Conservation (phyloP, 495 filamentous ascomycete genomes). For the Penicillium maclennaniae region DNA sequence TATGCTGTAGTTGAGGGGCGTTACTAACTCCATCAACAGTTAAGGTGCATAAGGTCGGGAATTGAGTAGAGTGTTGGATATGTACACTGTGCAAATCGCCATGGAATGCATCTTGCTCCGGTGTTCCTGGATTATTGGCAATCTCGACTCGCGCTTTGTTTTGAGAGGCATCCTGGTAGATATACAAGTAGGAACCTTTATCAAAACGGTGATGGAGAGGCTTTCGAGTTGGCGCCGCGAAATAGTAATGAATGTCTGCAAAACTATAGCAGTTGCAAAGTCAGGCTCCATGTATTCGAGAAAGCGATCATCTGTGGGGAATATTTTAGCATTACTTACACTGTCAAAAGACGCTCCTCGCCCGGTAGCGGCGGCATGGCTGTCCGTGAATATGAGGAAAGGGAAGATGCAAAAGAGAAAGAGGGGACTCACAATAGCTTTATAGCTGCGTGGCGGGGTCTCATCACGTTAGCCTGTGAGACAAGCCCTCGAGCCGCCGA, state of each 20-base stretch:
- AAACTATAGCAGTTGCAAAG: constrained; percentile 52
- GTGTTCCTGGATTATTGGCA: constrained; percentile 79
- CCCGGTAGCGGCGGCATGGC: constrained; percentile 73
- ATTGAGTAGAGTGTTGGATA: constrained; percentile 71
- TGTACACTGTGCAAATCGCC: constrained; percentile 65
- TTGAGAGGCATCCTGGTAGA: constrained; percentile 70
- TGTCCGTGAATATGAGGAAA: constrained; percentile 4
- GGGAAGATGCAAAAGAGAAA: background rate
- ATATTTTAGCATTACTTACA: constrained; percentile 53
- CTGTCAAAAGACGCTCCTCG: constrained; percentile 73
- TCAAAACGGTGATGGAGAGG: constrained; percentile 84
- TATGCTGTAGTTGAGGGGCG: constrained; percentile 14
- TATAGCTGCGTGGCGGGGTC: constrained; percentile 20
- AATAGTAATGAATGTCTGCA: constrained; percentile 87
- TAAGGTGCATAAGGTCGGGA: constrained; percentile 71
- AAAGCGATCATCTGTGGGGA: constrained; percentile 18
- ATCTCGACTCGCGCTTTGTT: constrained; percentile 73
- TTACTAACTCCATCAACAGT: constrained; percentile 57
- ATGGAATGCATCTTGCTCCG: constrained; percentile 86
- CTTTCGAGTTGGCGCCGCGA: constrained; percentile 63
- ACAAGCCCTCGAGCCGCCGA: constrained; percentile 19
- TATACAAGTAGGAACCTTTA: constrained; percentile 82
- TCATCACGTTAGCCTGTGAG: constrained; percentile 12
- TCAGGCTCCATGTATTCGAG: constrained; percentile 3
- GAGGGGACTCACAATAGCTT: constrained; percentile 14